Evolutionary conservation across 805 yeast genomes (phyloP).

Genomic region (Candida easanensis): DNA sequence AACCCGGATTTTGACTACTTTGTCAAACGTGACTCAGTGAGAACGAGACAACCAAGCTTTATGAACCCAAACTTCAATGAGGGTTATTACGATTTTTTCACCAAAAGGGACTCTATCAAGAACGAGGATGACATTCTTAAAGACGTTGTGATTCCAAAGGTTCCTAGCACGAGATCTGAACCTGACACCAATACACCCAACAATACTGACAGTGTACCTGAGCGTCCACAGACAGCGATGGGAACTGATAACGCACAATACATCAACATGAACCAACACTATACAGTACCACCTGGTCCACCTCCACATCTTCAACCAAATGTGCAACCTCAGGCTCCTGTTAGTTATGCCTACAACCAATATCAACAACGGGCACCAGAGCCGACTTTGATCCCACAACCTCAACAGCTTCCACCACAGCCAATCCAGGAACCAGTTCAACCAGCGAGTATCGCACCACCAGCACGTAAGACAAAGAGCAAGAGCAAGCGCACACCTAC

Average conservation of each 20-base stretch:
- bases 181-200: slow-evolving; percentile 18
- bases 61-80: slow-evolving; percentile 24
- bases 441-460: slow-evolving; percentile 3
- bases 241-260: slow-evolving; percentile 7
- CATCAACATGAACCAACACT: background rate
- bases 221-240: slow-evolving; percentile 13
- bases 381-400: slow-evolving; percentile 7
- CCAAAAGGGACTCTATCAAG: slow-evolving; percentile 29
- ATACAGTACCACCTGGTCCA: background rate
- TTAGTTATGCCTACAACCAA: slow-evolving; percentile 1
- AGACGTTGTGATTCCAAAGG: slow-evolving; percentile 14
- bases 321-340: slow-evolving; percentile 1
- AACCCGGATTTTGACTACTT: slow-evolving; percentile 26
- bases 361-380: slow-evolving; percentile 10
- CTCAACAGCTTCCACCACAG: slow-evolving; percentile 3
- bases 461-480: slow-evolving; percentile 1
- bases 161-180: slow-evolving; percentile 22
- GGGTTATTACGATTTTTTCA: slow-evolving; percentile 26
- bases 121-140: slow-evolving; percentile 18
- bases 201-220: slow-evolving; percentile 11
- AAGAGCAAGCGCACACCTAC: too few species aligned
- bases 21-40: slow-evolving; percentile 25
- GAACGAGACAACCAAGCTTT: slow-evolving; percentile 28
- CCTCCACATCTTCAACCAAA: slow-evolving; percentile 6
- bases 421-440: slow-evolving; percentile 2